Percentiles rank a stretch among this genome's conserved stretches.
Conservation (phyloP, 2,329 filamentous ascomycete genomes). For the Cyanodermella asteris region DNA sequence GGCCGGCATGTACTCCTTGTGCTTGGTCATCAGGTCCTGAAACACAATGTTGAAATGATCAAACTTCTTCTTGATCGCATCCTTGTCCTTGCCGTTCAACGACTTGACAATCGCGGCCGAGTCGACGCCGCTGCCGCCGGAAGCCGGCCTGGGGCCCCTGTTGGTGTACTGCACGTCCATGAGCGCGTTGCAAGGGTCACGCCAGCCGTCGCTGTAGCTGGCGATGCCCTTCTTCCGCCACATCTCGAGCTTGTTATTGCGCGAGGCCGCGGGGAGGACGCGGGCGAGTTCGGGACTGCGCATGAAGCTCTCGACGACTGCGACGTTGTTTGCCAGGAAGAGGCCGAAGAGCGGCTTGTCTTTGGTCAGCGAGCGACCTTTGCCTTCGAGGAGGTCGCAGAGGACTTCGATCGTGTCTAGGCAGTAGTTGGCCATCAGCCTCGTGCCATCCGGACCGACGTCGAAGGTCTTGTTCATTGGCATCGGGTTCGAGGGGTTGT, state of each 20-base stretch:
- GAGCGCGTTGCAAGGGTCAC: slow-evolving; percentile 63
- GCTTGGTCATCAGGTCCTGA: slow-evolving; percentile 64
- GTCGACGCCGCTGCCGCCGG: slow-evolving; percentile 44
- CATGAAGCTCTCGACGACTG: slow-evolving; percentile 67
- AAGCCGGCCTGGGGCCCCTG: slow-evolving; percentile 43
- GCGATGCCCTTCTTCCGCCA: slow-evolving; percentile 75
- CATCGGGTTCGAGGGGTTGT: slow-evolving; percentile 37
- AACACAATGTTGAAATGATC: slow-evolving; percentile 75
- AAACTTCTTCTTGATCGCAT: slow-evolving; percentile 92
- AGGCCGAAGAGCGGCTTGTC: slow-evolving; percentile 63
- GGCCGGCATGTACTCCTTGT: slow-evolving; percentile 45
- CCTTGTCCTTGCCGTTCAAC: slow-evolving; percentile 74
- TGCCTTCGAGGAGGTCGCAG: slow-evolving; percentile 51
- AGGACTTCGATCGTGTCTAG: slow-evolving; percentile 71
- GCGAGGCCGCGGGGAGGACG: slow-evolving; percentile 43
- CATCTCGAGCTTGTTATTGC: slow-evolving; percentile 51
- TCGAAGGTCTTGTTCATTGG: slow-evolving; percentile 63
- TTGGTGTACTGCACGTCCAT: slow-evolving; percentile 87
- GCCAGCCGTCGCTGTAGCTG: slow-evolving; percentile 70
- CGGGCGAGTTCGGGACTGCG: slow-evolving; percentile 55
- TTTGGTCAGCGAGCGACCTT: slow-evolving; percentile 50
- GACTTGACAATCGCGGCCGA: slow-evolving; percentile 67
- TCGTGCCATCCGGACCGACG: slow-evolving; percentile 65
- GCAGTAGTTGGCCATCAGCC: slow-evolving; percentile 78
- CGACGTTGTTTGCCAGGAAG: slow-evolving; percentile 74